Evolutionary conservation across 192 early-diverging fungal species (phyloP).

Genomic region (Podila epicladia): DNA sequence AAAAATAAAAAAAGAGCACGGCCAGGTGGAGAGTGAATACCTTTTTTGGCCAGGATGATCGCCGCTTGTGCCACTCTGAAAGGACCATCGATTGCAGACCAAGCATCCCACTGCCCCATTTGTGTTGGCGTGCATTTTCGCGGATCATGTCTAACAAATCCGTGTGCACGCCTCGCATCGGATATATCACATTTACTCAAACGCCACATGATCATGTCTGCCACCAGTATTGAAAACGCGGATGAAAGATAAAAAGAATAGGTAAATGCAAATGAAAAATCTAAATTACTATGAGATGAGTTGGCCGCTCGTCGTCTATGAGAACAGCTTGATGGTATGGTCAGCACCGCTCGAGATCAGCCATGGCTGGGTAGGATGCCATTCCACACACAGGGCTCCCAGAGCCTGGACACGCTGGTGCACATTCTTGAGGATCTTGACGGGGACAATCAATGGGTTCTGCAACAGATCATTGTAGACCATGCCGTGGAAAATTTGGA

Average conservation of each 20-base stretch:
- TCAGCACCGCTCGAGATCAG: conserved; percentile 93
- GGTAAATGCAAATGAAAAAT: conserved; percentile 1
- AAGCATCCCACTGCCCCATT: too few relatives aligned
- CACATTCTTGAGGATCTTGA: conserved; percentile 87
- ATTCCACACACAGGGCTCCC: conserved; percentile 84
- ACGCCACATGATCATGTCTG: too few relatives aligned
- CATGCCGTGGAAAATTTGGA: conserved; percentile 98
- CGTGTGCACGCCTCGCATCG: too few relatives aligned
- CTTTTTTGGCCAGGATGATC: too few relatives aligned
- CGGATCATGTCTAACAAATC: too few relatives aligned
- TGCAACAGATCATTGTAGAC: conserved; percentile 96
- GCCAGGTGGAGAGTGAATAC: too few relatives aligned
- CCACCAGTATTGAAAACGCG: too few relatives aligned
- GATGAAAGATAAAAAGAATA: not conserved
- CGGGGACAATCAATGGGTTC: conserved; percentile 98
- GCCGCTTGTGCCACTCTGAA: too few relatives aligned
- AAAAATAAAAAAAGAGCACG: too few relatives aligned
- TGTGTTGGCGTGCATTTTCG: too few relatives aligned
- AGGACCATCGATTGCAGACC: too few relatives aligned
- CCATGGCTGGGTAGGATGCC: conserved; percentile 99
- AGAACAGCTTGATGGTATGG: conserved; percentile 83
- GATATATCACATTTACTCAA: too few relatives aligned
- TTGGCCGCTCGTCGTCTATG: conserved; percentile 4
- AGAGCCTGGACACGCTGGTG: conserved; percentile 80
- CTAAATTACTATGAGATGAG: not conserved